A percentile compares a stretch with the other conserved stretches of the same genome.
These are phyloP conservation scores for Beauveria sp. DNA, from an alignment of 2,329 filamentous ascomycete genomes.

Conservation along the genomic window DNA sequence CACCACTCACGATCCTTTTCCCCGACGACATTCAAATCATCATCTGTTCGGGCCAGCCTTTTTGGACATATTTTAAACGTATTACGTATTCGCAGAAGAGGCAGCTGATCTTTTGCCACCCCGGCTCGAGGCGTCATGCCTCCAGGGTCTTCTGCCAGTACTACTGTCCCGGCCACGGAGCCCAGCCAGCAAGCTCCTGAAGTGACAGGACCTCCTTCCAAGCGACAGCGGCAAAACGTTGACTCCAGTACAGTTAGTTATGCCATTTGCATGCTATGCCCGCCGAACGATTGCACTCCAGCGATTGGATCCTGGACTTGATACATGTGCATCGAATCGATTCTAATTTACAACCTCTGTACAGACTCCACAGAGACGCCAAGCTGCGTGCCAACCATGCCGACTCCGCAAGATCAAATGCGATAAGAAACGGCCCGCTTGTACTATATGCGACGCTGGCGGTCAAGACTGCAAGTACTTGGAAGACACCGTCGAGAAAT, in stretches of 20 bases:
- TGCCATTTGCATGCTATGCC: no score
- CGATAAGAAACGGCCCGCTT: slow-evolving; percentile 16
- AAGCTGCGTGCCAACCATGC: slow-evolving; percentile 16
- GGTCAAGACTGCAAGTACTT: slow-evolving; percentile 16
- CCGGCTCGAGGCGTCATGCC: background rate
- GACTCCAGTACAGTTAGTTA: background rate
- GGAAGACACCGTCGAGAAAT: slow-evolving; percentile 13
- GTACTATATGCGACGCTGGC: slow-evolving; percentile 13
- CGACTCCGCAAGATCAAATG: slow-evolving; percentile 16
- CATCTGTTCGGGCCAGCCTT: background rate
- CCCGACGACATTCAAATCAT: background rate
- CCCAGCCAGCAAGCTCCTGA: background rate
- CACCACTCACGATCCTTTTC: background rate
- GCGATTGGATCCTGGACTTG: background rate
- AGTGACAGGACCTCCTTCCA: background rate
- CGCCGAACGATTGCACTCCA: background rate
- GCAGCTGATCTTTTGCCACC: background rate
- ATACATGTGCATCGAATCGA: background rate
- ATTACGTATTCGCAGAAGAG: background rate
- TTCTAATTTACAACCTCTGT: background rate
- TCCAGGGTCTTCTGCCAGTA: background rate
- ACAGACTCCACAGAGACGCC: slow-evolving; percentile 12
- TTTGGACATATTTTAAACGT: background rate
- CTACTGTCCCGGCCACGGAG: background rate
- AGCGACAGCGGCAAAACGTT: background rate